Base-by-base conservation (phyloP, 2,329 filamentous ascomycete genomes). In the Claviceps sp. region DNA sequence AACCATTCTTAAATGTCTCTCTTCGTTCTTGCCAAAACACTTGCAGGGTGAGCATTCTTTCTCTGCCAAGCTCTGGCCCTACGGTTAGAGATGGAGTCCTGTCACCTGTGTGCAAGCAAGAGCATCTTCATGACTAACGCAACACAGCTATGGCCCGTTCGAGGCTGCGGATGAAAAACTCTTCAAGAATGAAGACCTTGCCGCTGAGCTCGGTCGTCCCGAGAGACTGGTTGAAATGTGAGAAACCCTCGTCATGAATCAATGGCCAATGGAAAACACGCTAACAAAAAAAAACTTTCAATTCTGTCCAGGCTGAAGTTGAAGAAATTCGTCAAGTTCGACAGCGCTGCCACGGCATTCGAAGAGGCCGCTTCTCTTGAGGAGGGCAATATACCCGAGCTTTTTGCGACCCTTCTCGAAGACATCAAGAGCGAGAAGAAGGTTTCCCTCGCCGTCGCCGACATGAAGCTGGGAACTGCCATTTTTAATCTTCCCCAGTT, bases 111-210 rank as follows among this genome's bases (percentile, higher is more conserved):
- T 26, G 14, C n/a, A 34, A 41, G 24, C 7, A 11, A 14, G 44
- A 47, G 5, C 24, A 13, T 43, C 26, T 30, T 9, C 11, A 36
- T 52, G 46, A 56, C 68, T 70, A 65, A 66, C 64, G 58, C 58
- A 55, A 53, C 58, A 60, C 62, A 95, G 93, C 69, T 97, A 97
- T 76, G 93, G 90, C 71, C 82, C 98, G 69, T 89, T 98, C 76
- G 97, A 98, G 79, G 87, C 91, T 62, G 89, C 90, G 70, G 91
- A 97, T 79, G 97, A 96, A 82, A 97, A 97, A 77, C 79, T 97
- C 54, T 77, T 98, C 59, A 93, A 95, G 71, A 84, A 86, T 64
- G 85, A 91, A 71, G 83, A 90, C 65, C 72, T 95, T 57, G 78
- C 80, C 51, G 77, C 81, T 57, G 83, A 93, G 67, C 77, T 89